Evolutionary conservation across 345 rosid genomes (phyloP).

Genomic region (Draba incana): DNA sequence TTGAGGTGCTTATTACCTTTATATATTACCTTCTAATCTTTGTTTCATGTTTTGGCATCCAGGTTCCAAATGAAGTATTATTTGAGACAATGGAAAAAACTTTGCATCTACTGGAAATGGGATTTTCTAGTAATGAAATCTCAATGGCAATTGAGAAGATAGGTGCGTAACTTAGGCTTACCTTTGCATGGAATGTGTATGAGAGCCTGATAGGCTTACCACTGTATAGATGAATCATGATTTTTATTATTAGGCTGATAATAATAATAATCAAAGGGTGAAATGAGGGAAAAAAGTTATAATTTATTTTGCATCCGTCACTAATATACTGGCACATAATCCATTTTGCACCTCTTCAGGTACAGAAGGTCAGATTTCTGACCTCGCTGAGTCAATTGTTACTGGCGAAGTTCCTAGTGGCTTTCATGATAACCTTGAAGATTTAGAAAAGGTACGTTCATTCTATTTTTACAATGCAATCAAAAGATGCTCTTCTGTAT

Average conservation of each 20-base stretch:
- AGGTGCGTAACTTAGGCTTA: conserved; percentile 53
- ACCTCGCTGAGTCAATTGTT: conserved; percentile 75
- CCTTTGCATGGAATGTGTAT: not conserved
- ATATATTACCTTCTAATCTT: conserved; percentile 14
- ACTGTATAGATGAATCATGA: conserved; percentile 12
- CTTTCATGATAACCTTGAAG: conserved; percentile 24
- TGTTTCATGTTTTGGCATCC: conserved; percentile 19
- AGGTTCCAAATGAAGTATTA: conserved; percentile 61
- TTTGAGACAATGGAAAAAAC: conserved; percentile 88
- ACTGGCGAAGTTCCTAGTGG: conserved; percentile 50
- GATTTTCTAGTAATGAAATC: conserved; percentile 83
- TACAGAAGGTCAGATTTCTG: conserved; percentile 56
- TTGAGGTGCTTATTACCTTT: conserved; percentile 7
- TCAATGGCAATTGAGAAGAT: conserved; percentile 83
- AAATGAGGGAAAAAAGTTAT: conserved; percentile 3
- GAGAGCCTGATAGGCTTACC: conserved; percentile 6
- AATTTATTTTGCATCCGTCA: not conserved
- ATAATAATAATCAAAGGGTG: conserved; percentile 1
- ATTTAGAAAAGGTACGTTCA: conserved; percentile 33
- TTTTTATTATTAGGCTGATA: conserved; percentile 5
- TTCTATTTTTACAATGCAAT: not conserved
- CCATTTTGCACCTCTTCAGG: conserved; percentile 54
- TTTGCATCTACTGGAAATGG: conserved; percentile 82
- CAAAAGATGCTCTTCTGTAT: conserved; percentile 1
- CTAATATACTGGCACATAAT: conserved; percentile 3